Base-by-base conservation (phyloP, 768 basidiomycete genomes). In the Pilatotrama ljubarskyi region DNA sequence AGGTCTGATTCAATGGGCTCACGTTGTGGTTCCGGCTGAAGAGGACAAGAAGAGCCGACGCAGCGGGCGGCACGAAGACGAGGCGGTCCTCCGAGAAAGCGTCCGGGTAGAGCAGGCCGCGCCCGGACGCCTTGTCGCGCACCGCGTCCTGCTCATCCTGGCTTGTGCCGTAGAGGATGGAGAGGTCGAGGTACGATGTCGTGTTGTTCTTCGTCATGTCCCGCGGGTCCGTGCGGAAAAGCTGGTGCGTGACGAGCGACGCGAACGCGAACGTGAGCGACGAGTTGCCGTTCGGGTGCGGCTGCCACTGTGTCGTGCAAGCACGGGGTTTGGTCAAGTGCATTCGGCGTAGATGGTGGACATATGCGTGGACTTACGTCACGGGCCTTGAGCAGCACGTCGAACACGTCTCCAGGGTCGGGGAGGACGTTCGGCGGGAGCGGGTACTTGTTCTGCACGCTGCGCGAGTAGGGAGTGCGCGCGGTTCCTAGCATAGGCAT, bases 11-110 rank as follows among this genome's bases (percentile, higher is more conserved):
- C 29, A 32, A 8, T 7, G 50, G 5, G 13, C 55, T 38, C 59
- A 82, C 83, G 67, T 84, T 86, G 67, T 86, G 85, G 66, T 86
- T 86, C 10, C 86, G 73, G 62, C 75, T 77, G 68, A 85, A 81
- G 5, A 87, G 59, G 24, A 87, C 76, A 3, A 86, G 74, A 7
- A 87, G 72, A 7, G 80, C 85, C 24, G 78, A 77, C 2, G 78
- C 71, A 1, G 82, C 78, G 2, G 86, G 84, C 2, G 84, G 81
- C 47, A 85, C 70, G 66, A 86, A 78, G 29, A 77, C 48, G 3
- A 86, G 69, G 1, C 85, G 74, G 22, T 78, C 76, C 61, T 87
- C 85, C 0, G 78, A 74, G 68, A 85, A 83, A 0, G 75, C 73
- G 64, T 88, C 86, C 1, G 81, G 79, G 63, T 76, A 80, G 1